Evolutionary conservation across 2,329 filamentous ascomycete species (phyloP).

Genomic region (Chrysosphaeria jannelii): DNA sequence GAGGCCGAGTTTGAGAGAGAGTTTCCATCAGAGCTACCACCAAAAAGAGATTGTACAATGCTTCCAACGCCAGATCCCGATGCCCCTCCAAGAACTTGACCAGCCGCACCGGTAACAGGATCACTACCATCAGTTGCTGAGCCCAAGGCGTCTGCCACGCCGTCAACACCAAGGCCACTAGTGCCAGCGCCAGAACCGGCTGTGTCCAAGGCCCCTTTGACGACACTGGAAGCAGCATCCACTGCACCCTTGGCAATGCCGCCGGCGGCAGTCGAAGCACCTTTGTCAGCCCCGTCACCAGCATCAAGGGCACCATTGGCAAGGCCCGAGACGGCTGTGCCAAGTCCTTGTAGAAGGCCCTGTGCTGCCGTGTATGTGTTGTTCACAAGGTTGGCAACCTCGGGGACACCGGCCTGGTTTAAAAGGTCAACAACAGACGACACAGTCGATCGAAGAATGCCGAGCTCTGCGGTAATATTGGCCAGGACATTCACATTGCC

Average conservation of each 20-base stretch:
- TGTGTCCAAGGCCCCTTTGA: not conserved
- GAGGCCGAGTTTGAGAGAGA: too few species aligned
- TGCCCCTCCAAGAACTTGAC: too few species aligned
- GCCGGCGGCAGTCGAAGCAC: not conserved
- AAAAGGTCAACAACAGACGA: not conserved
- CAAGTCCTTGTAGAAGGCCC: too few species aligned
- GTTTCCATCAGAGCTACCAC: too few species aligned
- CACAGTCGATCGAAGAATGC: conserved; percentile 1
- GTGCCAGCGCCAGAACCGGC: not conserved
- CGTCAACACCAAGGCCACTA: not conserved
- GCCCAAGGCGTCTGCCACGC: too few species aligned
- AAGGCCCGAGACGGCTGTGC: too few species aligned
- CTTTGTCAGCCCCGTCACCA: not conserved
- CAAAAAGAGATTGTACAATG: too few species aligned
- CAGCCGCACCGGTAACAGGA: too few species aligned
- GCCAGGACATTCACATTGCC: not conserved
- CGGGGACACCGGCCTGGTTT: conserved; percentile 1
- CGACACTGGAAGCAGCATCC: not conserved
- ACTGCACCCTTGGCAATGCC: not conserved
- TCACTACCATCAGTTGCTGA: too few species aligned
- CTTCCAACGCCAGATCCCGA: too few species aligned
- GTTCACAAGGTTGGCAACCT: not conserved
- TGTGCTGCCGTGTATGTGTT: too few species aligned
- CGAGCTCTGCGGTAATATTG: conserved; percentile 1
- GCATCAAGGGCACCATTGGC: not conserved